Percentiles rank a stretch among this genome's conserved stretches.
Conservation (phyloP, 768 basidiomycete genomes). For the Suillus sp. region DNA sequence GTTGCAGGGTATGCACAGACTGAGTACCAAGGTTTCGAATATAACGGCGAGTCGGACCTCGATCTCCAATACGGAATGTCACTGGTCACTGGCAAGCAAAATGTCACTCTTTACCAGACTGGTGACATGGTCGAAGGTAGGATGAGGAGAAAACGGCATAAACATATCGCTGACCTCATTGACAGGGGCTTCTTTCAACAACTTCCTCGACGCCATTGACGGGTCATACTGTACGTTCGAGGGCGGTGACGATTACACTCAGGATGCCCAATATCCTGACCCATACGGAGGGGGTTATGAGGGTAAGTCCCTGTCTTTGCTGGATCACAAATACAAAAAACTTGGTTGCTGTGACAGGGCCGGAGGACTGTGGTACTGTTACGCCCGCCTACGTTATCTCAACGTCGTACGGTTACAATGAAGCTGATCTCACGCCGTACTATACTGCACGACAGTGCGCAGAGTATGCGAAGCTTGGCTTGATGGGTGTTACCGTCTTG, state of each 20-base stretch:
- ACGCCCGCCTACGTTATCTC: slow-evolving; percentile 44
- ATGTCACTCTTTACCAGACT: slow-evolving; percentile 46
- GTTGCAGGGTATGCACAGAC: slow-evolving; percentile 31
- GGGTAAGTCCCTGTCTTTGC: slow-evolving; percentile 9
- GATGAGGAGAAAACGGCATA: neutral
- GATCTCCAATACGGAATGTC: slow-evolving; percentile 60
- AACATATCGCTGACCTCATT: neutral
- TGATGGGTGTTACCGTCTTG: slow-evolving; percentile 39
- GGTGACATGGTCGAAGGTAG: slow-evolving; percentile 45
- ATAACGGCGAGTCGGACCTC: slow-evolving; percentile 58
- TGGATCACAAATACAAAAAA: neutral
- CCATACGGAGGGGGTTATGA: slow-evolving; percentile 23
- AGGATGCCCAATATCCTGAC: slow-evolving; percentile 41
- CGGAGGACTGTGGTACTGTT: slow-evolving; percentile 39
- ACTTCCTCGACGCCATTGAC: slow-evolving; percentile 50
- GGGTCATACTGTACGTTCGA: slow-evolving; percentile 45
- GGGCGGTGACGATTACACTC: slow-evolving; percentile 42
- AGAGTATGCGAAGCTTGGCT: slow-evolving; percentile 49
- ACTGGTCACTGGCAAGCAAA: slow-evolving; percentile 42
- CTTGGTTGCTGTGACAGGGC: slow-evolving; percentile 15
- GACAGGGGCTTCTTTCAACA: slow-evolving; percentile 48
- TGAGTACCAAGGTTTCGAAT: slow-evolving; percentile 39
- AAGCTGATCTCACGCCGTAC: slow-evolving; percentile 36
- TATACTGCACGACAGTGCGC: slow-evolving; percentile 45
- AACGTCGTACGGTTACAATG: slow-evolving; percentile 44